A percentile compares a stretch with the other conserved stretches of the same genome.
Conservation (phyloP, 768 basidiomycete species). For the Boletellus ananiceps region DNA sequence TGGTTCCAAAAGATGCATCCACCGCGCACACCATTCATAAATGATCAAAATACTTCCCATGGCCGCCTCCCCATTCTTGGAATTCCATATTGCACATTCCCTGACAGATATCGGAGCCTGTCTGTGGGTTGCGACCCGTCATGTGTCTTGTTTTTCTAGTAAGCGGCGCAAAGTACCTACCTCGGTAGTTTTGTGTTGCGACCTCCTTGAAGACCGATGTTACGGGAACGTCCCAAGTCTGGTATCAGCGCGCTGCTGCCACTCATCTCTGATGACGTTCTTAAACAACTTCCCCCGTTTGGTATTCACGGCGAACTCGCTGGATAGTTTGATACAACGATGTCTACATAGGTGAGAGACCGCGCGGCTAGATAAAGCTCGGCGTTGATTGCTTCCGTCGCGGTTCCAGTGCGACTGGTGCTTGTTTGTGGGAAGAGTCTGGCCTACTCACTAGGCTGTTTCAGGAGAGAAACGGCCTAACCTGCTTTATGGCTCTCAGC, state of each 20-base stretch:
- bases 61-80: not conserved
- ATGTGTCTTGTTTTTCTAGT: conserved; percentile 3
- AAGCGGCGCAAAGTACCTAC: conserved; percentile 4
- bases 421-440: too few species aligned
- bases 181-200: not conserved
- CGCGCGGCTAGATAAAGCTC: too few species aligned
- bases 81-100: not conserved
- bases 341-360: too few species aligned
- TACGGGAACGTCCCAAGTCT: not conserved
- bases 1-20: not conserved
- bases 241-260: not conserved
- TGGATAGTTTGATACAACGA: too few species aligned
- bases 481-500: too few species aligned
- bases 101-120: not conserved
- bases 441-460: too few species aligned
- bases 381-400: too few species aligned
- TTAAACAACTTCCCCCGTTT: too few species aligned
- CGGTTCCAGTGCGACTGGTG: too few species aligned
- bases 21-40: not conserved
- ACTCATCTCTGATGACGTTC: not conserved
- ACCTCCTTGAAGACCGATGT: not conserved
- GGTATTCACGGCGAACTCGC: not conserved
- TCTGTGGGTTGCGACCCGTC: not conserved
- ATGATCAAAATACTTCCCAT: not conserved
- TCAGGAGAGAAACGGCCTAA: too few species aligned